Evolutionary conservation across 2,329 filamentous ascomycete genomes (phyloP), one percentile per base, ranked within the genome.

Genomic region (Ophiostoma australiae): DNA sequence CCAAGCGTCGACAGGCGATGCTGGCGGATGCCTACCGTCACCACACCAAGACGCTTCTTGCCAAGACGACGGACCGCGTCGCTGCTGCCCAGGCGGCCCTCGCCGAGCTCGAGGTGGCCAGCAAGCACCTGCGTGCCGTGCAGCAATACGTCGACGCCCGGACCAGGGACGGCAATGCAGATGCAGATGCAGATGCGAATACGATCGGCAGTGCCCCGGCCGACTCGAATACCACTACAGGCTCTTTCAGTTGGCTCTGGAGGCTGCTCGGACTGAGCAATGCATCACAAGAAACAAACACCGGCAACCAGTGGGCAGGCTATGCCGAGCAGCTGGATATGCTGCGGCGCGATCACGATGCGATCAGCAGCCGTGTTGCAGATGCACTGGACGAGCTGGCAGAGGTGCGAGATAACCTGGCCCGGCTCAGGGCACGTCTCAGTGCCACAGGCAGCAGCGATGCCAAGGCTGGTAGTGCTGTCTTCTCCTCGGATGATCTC

Each of bases 21-120:
- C 82, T 95, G 1, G 82, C 91, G 52, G 87, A 93, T 73, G 90
- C 91, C 77, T 95, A 94, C 78, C 84, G 93, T 31, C 84, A 88
- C 70, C 91, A 94, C 79, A 90, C 91, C 1, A 81, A 83, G 31
- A 83, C 88, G 17, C 87, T 94, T 13, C 89, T 90, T 72, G 88
- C 90, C 63, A 88, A 91, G 76, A 91, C 94, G 73, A 80, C 82
- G 3, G 79, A 79, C 23, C 84, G 96, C 17, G 91, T 95, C 73
- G 77, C 85, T 67, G 89, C 92, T 77, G 91, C 91, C 0, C 86
- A 91, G 74, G 85, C 85, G 1, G 84, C 94, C 10, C 83, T 93
- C 8, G 79, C 82, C 15, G 84, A 90, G 1, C 85, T 96, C 2
- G 82, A 86, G 31, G 86, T 86, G 72, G 86, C 93, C 1, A 91